These are phyloP conservation scores for Suillus brevipes DNA, from an alignment of 768 basidiomycete genomes.

Conservation along the genomic window DNA sequence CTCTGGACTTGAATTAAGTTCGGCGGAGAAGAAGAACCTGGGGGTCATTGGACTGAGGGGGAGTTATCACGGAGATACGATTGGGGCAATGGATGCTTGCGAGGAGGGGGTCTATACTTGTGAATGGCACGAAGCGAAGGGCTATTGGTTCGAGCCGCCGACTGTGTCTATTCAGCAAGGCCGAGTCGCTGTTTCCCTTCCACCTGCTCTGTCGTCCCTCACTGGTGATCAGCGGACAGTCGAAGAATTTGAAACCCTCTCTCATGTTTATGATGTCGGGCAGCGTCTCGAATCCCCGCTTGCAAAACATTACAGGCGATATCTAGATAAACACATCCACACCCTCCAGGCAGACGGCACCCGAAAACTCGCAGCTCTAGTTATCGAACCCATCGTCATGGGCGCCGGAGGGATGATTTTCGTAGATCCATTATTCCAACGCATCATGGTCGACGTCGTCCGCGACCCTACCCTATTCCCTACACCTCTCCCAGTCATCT, in stretches of 20 bases:
- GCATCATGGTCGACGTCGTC: conserved; percentile 79
- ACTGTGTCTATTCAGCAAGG: conserved; percentile 70
- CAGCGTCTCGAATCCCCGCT: conserved; percentile 59
- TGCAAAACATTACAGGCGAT: conserved; percentile 59
- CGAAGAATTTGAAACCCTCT: conserved; percentile 41
- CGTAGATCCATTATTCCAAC: conserved; percentile 95
- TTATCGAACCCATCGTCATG: conserved; percentile 90
- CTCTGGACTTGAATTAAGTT: conserved; percentile 35
- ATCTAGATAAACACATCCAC: conserved; percentile 43
- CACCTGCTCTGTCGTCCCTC: conserved; percentile 44
- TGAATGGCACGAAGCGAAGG: conserved; percentile 93
- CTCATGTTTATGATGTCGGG: conserved; percentile 70
- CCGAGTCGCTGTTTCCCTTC: conserved; percentile 51
- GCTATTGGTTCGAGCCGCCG: conserved; percentile 92
- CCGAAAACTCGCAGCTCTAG: conserved; percentile 65
- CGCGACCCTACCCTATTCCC: conserved; percentile 45
- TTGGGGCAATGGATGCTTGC: conserved; percentile 95
- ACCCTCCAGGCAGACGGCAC: conserved; percentile 49
- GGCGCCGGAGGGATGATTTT: conserved; percentile 98
- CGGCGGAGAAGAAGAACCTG: conserved; percentile 47
- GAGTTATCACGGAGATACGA: conserved; percentile 97
- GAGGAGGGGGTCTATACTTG: conserved; percentile 91
- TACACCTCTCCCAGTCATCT: conserved; percentile 81
- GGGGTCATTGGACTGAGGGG: conserved; percentile 87
- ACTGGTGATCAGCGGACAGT: conserved; percentile 12